Evolutionary conservation across 306 rosid species (phyloP).

Genomic region (Prunus mongolica): DNA sequence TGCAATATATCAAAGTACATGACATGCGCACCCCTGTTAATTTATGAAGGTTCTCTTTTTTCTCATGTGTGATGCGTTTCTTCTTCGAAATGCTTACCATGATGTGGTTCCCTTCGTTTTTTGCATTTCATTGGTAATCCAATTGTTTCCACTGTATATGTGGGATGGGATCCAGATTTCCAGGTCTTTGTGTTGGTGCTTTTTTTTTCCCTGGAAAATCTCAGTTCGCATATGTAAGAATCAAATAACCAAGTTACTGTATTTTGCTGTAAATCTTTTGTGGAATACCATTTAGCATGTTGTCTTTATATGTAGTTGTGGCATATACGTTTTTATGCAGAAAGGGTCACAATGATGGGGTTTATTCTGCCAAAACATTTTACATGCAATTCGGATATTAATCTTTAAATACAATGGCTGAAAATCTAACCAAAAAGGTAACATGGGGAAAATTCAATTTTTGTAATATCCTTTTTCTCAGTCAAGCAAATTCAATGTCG

Average conservation of each 20-base stretch:
- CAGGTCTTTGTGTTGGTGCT: conserved; percentile 12
- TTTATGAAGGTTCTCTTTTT: conserved; percentile 34
- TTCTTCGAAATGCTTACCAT: conserved; percentile 40
- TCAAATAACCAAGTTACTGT: neutral
- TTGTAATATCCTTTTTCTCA: no score
- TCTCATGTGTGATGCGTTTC: conserved; percentile 45
- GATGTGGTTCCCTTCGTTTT: conserved; percentile 41
- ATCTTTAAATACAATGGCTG: no score
- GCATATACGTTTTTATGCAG: neutral
- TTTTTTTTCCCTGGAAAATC: conserved; percentile 5
- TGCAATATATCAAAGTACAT: conserved; percentile 37
- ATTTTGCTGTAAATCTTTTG: conserved; percentile 19
- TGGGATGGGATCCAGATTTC: conserved; percentile 33
- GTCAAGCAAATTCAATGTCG: no score
- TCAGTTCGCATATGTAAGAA: conserved; percentile 15
- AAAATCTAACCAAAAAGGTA: no score
- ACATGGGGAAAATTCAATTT: no score
- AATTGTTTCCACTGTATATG: conserved; percentile 40
- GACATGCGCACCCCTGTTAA: conserved; percentile 36
- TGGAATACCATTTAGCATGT: neutral
- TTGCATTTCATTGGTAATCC: conserved; percentile 27
- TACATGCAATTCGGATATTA: no score
- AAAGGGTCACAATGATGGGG: neutral
- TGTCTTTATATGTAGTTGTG: neutral
- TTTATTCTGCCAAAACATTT: no score